Evolutionary conservation across 805 yeast genomes (phyloP), one percentile per base, ranked within the genome.

Genomic region (Schwanniomyces vanrijiae): DNA sequence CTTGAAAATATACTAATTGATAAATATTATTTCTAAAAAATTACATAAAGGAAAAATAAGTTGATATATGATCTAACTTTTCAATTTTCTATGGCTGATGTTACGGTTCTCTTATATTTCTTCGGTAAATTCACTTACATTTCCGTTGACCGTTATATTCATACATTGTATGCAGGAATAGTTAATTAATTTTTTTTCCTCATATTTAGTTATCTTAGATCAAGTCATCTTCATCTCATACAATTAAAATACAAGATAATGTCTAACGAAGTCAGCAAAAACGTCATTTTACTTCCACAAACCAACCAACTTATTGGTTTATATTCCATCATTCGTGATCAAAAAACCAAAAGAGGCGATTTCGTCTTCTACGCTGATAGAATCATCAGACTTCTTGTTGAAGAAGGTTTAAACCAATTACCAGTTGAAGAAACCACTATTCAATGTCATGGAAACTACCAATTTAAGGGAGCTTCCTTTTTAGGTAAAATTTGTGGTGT

Each of bases 401-500:
- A 94, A 73, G 96, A 88, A 66, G 98, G 98, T 34, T 80, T 94
- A 60, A 92, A 94, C 67, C 90, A 88, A 62, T 75, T 94, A 38
- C 99, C 99, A 4, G 96, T 91, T n/a, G 82, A 82, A 56, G 73
- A 84, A 41, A 62, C 75, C 26, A 62, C 71, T 3, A 86, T 94
- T 40, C 76, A 77, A 44, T 91, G 98, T 29, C 92, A 95, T 40
- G 83, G 94, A 10, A 86, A 84, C 44, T 77, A 82, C 53, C 68
- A 70, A 33, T 90, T 81, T 64, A 76, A 80, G 3, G 99, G 99
- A 11, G 85, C 86, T 47, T 75, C 77, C 49, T 92, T 92, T 66
- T 71, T 82, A 60, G 98, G 99, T 38, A 90, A 89, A 68, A 94
- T 94, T 50, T 92, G 98, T 66, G 99, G 99, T 55, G 99, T 94